These are phyloP conservation scores for Solanum pinnatisectum DNA, from an alignment of 257 asterid genomes.

Conservation along the genomic window DNA sequence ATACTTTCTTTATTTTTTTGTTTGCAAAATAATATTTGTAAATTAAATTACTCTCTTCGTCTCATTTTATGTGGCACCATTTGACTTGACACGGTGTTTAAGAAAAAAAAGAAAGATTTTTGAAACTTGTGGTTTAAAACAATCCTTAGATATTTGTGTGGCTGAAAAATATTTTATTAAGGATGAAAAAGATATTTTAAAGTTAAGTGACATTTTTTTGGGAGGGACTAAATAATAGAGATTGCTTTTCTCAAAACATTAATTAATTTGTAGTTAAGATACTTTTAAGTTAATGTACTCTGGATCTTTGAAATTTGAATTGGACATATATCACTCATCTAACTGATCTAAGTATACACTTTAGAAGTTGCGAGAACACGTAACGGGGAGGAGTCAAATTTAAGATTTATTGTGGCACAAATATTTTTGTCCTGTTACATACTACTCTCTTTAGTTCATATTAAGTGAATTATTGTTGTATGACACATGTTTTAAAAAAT, in stretches of 20 bases:
- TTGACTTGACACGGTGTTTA: not conserved
- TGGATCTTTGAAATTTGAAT: not conserved
- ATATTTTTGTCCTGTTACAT: too few species aligned
- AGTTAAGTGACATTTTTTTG: not conserved
- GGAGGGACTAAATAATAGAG: too few species aligned
- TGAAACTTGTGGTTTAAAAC: not conserved
- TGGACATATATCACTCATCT: not conserved
- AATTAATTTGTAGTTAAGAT: not conserved
- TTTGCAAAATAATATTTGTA: not conserved
- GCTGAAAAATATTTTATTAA: not conserved
- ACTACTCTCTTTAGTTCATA: not conserved
- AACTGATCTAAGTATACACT: not conserved
- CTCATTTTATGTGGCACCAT: not conserved
- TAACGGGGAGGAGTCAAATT: not conserved
- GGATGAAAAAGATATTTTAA: not conserved
- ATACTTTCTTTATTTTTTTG: not conserved
- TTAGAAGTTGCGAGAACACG: not conserved
- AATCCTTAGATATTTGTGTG: not conserved
- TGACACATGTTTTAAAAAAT: not conserved
- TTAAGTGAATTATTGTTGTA: not conserved
- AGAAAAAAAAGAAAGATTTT: not conserved
- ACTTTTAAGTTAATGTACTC: not conserved
- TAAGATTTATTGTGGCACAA: not conserved
- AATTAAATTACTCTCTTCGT: not conserved
- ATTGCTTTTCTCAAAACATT: not conserved